Evolutionary conservation across 345 rosid genomes (phyloP).

Genomic region (Syzygium aromaticum): DNA sequence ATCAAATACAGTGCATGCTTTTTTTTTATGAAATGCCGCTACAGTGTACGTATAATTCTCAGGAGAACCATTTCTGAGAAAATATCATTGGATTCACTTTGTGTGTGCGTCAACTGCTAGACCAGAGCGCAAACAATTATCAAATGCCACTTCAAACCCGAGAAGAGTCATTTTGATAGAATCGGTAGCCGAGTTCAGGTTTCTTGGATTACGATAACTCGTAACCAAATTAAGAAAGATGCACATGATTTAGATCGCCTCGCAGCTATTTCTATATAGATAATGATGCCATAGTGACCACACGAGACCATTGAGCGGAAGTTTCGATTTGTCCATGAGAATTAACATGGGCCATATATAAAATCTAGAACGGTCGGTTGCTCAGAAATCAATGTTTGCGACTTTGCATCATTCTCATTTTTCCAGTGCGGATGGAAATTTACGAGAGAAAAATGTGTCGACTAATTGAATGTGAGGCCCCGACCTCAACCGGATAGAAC

Average conservation of each 20-base stretch:
- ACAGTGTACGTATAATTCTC: background rate
- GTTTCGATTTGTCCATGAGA: background rate
- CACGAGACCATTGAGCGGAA: background rate
- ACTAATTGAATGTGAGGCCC: background rate
- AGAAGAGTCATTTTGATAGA: fast-evolving
- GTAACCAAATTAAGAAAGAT: background rate
- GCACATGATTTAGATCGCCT: background rate
- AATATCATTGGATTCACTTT: background rate
- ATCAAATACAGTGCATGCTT: background rate
- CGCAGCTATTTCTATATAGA: background rate
- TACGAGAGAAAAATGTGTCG: too few species aligned
- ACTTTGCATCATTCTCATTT: background rate
- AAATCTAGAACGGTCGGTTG: background rate
- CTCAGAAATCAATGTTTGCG: background rate
- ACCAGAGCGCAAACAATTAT: fast-evolving
- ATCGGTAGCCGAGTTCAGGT: fast-evolving
- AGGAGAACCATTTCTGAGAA: background rate
- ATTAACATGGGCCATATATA: background rate
- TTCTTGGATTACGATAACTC: background rate
- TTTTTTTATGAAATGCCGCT: background rate
- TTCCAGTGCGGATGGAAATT: background rate
- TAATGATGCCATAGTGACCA: background rate
- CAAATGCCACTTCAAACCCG: background rate
- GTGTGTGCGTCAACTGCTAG: background rate
- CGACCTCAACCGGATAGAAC: too few species aligned